Evolutionary conservation across 495 filamentous ascomycete genomes (phyloP), one percentile per base, ranked within the genome.

Genomic region (Delitschia confertaspora): DNA sequence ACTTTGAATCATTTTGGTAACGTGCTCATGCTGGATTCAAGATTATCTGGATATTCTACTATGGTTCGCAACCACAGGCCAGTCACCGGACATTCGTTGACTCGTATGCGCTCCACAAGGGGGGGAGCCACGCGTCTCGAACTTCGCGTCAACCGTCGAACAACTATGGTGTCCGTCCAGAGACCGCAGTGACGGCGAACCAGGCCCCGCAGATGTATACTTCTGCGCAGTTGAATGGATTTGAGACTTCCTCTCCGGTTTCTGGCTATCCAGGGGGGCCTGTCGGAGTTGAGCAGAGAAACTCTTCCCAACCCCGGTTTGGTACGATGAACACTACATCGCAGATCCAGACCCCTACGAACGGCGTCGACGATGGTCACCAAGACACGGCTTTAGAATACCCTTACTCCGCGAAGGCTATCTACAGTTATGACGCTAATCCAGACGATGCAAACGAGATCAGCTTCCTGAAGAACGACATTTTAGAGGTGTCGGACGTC

Each of bases 1-100:
- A 20, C 6, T 31, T n/a, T 24, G 32, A 20, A 13, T 37, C 42
- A 30, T 52, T 9, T 13, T 27, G 18, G 19, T 16, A 10, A 17
- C 6, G 7, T 32, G 27, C 50, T 53, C 38, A 53, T 31, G 29
- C 3, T 11, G 34, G 6, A 45, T 6, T 6, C 37, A 23, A 95
- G 89, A 84, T 95, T 56, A 76, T 96, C 34, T 99, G 91, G 91
- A 94, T 96, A 47, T 93, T 95, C 67, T 95, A 96, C 68, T 99
- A 93, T 57, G 91, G 91, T 43, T 95, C 91, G 6, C 79, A 84
- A 2, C 88, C 93, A 4, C 80, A 85, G 38, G 85, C 88, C n/a
- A 71, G 79, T 40, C 84, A 88, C 49, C 85, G 88, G 42, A 80
- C 84, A 27, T 93, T 89, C 60, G 82, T 95, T 48, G 93, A 99